These are phyloP conservation scores for Thalassiosira profunda DNA, from an alignment of 108 stramenopile species.

Conservation along the genomic window DNA sequence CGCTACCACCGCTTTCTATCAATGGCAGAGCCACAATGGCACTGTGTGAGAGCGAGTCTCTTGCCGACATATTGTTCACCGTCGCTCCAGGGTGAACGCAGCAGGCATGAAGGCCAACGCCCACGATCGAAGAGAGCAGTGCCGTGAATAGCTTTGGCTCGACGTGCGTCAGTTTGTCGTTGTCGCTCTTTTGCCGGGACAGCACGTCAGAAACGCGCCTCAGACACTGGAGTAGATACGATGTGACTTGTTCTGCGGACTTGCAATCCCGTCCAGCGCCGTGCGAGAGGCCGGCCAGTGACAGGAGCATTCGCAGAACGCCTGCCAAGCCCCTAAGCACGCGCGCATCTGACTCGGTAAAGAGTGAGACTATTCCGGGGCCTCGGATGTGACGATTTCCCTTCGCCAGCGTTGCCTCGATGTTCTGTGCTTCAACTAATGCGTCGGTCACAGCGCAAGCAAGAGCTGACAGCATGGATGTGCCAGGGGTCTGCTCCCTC, in stretches of 20 bases:
- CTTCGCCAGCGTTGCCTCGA: slow-evolving; percentile 1
- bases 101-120: slow-evolving; percentile 32
- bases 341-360: slow-evolving; percentile 18
- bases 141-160: slow-evolving; percentile 7
- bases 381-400: background rate
- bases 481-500: background rate
- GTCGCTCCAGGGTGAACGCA: background rate
- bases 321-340: slow-evolving; percentile 17
- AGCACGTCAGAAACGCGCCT: slow-evolving; percentile 17
- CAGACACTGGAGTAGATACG: slow-evolving; percentile 18
- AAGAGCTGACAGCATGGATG: slow-evolving; percentile 19
- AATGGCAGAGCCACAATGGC: slow-evolving; percentile 26
- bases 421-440: slow-evolving; percentile 3
- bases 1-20: background rate
- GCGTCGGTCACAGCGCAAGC: slow-evolving; percentile 14
- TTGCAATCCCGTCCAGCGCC: background rate
- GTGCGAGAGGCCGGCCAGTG: background rate
- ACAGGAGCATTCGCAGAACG: slow-evolving; percentile 26
- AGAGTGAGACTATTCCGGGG: slow-evolving; percentile 4
- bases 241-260: slow-evolving; percentile 1
- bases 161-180: slow-evolving; percentile 6
- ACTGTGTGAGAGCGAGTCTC: slow-evolving; percentile 36
- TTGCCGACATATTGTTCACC: background rate
- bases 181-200: slow-evolving; percentile 14
- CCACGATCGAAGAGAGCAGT: slow-evolving; percentile 7